These are phyloP conservation scores for Linum trigynum DNA, from an alignment of 345 rosid genomes.

Conservation along the genomic window DNA sequence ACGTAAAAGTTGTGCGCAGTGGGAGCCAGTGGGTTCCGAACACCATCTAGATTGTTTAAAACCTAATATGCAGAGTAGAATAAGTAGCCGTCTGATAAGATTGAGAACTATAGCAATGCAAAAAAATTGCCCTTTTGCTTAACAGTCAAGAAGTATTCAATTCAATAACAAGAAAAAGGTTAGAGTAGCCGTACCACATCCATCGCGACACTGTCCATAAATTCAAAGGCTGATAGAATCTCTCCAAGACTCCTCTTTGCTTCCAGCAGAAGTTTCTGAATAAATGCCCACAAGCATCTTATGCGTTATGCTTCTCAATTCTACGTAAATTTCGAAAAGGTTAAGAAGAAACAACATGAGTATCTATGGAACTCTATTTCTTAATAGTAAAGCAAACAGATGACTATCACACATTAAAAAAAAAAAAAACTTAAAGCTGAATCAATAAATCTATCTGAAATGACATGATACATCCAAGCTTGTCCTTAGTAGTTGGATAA, in stretches of 20 bases:
- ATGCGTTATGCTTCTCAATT: not conserved
- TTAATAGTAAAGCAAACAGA: not conserved
- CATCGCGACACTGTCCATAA: slow-evolving; percentile 72
- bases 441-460: too few species aligned
- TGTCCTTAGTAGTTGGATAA: not conserved
- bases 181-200: slow-evolving; percentile 42
- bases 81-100: not conserved
- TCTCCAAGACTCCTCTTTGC: slow-evolving; percentile 93
- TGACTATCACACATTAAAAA: not conserved
- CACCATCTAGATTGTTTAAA: slow-evolving; percentile 71
- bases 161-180: not conserved
- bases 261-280: slow-evolving; percentile 69
- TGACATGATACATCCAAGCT: not conserved
- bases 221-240: slow-evolving; percentile 83
- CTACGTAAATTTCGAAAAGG: slow-evolving; percentile 1
- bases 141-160: not conserved
- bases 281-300: not conserved
- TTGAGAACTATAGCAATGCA: not conserved
- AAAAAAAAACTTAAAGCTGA: too few species aligned
- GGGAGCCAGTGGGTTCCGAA: slow-evolving; percentile 70
- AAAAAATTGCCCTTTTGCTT: not conserved
- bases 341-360: slow-evolving; percentile 5
- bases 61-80: slow-evolving; percentile 35
- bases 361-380: not conserved
- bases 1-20: slow-evolving; percentile 67